Percentiles rank a stretch among this genome's conserved stretches.
These are phyloP conservation scores for Fusarium kyushuense DNA, from an alignment of 2,329 filamentous ascomycete genomes.

Conservation along the genomic window DNA sequence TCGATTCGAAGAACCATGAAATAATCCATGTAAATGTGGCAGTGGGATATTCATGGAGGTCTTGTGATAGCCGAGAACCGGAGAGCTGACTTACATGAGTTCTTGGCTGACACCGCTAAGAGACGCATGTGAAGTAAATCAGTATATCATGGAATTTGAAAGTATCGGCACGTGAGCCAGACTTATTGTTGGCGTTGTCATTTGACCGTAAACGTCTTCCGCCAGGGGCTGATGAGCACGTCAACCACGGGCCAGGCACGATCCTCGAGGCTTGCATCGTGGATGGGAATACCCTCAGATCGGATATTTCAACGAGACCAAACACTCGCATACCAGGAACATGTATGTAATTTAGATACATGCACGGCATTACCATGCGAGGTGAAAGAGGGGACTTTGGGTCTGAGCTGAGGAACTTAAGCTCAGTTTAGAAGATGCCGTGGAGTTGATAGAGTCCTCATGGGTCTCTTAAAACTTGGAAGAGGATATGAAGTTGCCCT, in stretches of 20 bases:
- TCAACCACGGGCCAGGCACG: constrained; percentile 14
- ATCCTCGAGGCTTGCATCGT: constrained; percentile 5
- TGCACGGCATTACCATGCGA: constrained; percentile 16
- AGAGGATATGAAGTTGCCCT: constrained; percentile 25
- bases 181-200: constrained; percentile 28
- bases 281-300: constrained; percentile 16
- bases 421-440: constrained; percentile 17
- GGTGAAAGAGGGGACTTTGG: constrained; percentile 7
- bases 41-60: constrained; percentile 1
- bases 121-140: neutral
- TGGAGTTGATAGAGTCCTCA: constrained; percentile 11
- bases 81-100: constrained; percentile 23
- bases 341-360: constrained; percentile 9
- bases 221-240: constrained; percentile 32
- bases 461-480: constrained; percentile 28
- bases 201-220: constrained; percentile 29
- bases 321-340: constrained; percentile 7
- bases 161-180: constrained; percentile 4
- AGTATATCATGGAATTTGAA: constrained; percentile 11
- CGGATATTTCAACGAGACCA: constrained; percentile 3
- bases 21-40: constrained; percentile 13
- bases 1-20: constrained; percentile 24
- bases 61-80: constrained; percentile 12
- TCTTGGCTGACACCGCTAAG: constrained; percentile 20
- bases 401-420: constrained; percentile 8